A percentile compares a stretch with the other conserved stretches of the same genome.
phyloP scores from a whole-genome alignment of 208 protist species.

The Acanthamoeba healyi region DNA sequence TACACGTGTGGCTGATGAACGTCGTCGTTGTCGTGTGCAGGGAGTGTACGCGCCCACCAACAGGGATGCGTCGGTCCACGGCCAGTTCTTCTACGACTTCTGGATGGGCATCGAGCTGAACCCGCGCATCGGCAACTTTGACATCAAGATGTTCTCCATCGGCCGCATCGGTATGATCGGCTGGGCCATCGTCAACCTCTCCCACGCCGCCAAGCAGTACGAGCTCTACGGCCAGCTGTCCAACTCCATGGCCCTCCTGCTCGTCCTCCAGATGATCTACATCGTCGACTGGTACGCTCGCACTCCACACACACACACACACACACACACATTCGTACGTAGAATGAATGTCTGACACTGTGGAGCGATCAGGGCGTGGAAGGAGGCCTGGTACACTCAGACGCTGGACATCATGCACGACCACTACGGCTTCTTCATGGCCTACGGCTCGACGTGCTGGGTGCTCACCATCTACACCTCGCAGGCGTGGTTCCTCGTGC shows the following conservation, averaged over 20 bases:
- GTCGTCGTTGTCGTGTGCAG: neutral
- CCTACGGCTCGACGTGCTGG: conserved; percentile 96
- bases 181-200: conserved; percentile 96
- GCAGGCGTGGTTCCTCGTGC: conserved; percentile 94
- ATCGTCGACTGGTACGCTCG: conserved; percentile 95
- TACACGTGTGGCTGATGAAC: neutral
- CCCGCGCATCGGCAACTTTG: conserved; percentile 93
- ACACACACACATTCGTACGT: neutral
- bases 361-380: conserved; percentile 72
- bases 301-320: neutral
- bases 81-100: conserved; percentile 95
- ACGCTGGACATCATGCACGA: conserved; percentile 98
- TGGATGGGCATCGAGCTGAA: conserved; percentile 97
- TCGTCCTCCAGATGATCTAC: conserved; percentile 94
- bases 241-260: conserved; percentile 93
- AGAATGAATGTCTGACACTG: neutral
- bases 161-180: conserved; percentile 96
- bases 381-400: conserved; percentile 93
- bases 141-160: conserved; percentile 98
- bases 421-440: conserved; percentile 97
- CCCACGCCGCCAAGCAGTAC: conserved; percentile 92
- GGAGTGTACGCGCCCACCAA: conserved; percentile 54
- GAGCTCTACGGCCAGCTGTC: conserved; percentile 90
- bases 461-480: conserved; percentile 97
- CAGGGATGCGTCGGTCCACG: conserved; percentile 76